Percentiles rank a stretch among this genome's conserved stretches.
These are phyloP conservation scores for Geopyxis carbonaria DNA, from an alignment of 495 filamentous ascomycete genomes.

Conservation along the genomic window DNA sequence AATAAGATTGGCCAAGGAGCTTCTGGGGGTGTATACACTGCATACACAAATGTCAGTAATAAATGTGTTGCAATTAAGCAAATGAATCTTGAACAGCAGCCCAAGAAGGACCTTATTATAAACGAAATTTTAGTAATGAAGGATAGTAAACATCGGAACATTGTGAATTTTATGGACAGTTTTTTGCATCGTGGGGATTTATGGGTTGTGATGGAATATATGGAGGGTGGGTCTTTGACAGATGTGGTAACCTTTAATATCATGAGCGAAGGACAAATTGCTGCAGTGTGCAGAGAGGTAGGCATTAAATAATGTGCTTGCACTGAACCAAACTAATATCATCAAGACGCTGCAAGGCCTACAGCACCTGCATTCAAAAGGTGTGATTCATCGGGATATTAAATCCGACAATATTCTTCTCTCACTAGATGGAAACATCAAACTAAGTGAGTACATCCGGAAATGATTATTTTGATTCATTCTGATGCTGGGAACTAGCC, in stretches of 20 bases:
- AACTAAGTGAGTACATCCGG: constrained; percentile 57
- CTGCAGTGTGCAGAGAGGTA: constrained; percentile 82
- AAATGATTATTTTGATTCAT: not conserved
- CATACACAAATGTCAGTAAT: constrained; percentile 67
- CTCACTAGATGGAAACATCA: constrained; percentile 91
- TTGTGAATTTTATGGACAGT: constrained; percentile 97
- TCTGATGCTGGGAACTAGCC: constrained; percentile 34
- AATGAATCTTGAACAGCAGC: constrained; percentile 97
- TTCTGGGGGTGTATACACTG: constrained; percentile 88
- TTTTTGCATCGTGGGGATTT: constrained; percentile 75
- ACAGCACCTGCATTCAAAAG: constrained; percentile 91
- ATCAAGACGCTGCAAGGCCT: constrained; percentile 64
- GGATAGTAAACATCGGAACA: constrained; percentile 93
- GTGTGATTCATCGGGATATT: constrained; percentile 95
- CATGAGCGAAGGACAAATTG: constrained; percentile 94
- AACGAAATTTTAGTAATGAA: constrained; percentile 99
- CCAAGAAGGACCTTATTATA: constrained; percentile 97
- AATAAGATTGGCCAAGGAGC: constrained; percentile 96
- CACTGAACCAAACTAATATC: not conserved
- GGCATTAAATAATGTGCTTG: constrained; percentile 16
- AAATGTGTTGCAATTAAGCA: constrained; percentile 95
- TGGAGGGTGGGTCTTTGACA: constrained; percentile 94
- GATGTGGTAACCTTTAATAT: constrained; percentile 98
- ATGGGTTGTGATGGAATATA: constrained; percentile 99
- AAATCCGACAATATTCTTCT: constrained; percentile 96